Base-by-base conservation (phyloP, 768 basidiomycete genomes). In the Tricholoma saponaceum region DNA sequence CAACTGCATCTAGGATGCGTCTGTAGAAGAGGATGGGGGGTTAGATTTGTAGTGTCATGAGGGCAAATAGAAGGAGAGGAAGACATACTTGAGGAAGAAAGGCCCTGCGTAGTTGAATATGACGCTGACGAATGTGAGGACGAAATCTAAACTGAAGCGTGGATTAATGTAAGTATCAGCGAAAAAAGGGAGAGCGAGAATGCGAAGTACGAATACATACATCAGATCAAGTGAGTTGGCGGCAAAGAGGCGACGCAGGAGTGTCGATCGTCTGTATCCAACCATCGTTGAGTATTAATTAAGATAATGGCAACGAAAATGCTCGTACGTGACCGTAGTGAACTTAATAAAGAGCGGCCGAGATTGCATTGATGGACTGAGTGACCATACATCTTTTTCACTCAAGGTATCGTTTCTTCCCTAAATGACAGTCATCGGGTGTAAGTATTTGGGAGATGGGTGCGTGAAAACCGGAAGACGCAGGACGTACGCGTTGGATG, bases 71-170 rank as follows among this genome's bases (percentile, higher is more conserved):
- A 18, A 7, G n/a, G 26, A 28, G n/a, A 10, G 3, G 20, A 52
- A 33, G 5, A 71, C 79, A 56, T 51, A 84, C 83, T 90, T 92
- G 44, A 97, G 78, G 75, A 95, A 94, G 74, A 86, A 94, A 6
- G 95, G 94, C 0, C 83, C 82, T 0, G 84, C 79, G 70, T 94
- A 96, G 63, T 88, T 89, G 72, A 92, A 87, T 0, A 81, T 28
- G 28, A 94, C 85, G 62, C 85, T 85, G 56, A 86, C 66, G 58
- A 86, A 72, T 0, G 92, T 91, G 41, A 94, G 72, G 2, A 62
- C 13, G 59, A 87, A 85, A 66, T 95, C 92, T 44, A 91, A 59
- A 26, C 82, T 83, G 43, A 4, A 25, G 1, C 1, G 12, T 6
- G 23, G 16, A 13, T 46, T 20, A 8, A 23, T 37, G 14, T 13